phyloP scores from a whole-genome alignment of 768 basidiomycete genomes.

The Psilocybe azurescens region DNA sequence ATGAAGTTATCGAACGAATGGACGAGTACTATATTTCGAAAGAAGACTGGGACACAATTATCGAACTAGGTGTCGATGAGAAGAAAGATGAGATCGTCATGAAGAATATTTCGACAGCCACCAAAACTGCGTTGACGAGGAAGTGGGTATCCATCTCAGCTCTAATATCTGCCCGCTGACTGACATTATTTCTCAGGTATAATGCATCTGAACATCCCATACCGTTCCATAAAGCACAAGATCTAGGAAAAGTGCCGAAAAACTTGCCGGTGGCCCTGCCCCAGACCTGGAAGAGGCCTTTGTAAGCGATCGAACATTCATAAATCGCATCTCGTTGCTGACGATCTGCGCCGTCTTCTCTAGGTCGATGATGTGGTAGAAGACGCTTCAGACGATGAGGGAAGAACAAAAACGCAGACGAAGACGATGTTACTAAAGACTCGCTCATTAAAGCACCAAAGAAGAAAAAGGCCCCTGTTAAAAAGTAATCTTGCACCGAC shows the following conservation, averaged over 20 bases:
- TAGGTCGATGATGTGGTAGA: conserved; percentile 37
- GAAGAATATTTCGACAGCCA: conserved; percentile 83
- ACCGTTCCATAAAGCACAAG: conserved; percentile 89
- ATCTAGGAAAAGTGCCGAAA: conserved; percentile 83
- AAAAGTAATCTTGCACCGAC: conserved; percentile 17
- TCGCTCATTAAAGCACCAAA: conserved; percentile 65
- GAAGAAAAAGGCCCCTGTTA: conserved; percentile 39
- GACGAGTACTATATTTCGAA: conserved; percentile 93
- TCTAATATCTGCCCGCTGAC: not conserved
- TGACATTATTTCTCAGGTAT: conserved; percentile 59
- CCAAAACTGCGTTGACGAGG: conserved; percentile 85
- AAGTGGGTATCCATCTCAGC: conserved; percentile 57
- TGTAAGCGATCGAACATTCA: conserved; percentile 33
- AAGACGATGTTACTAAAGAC: conserved; percentile 57
- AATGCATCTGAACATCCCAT: conserved; percentile 91
- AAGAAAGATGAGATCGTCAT: conserved; percentile 74
- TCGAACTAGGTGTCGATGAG: conserved; percentile 90
- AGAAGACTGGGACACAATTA: conserved; percentile 96
- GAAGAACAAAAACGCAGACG: conserved; percentile 38
- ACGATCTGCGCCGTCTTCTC: conserved; percentile 6
- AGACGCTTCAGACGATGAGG: conserved; percentile 46
- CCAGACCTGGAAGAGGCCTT: conserved; percentile 95
- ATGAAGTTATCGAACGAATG: conserved; percentile 86
- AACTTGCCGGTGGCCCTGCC: conserved; percentile 70
- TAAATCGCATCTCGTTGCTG: conserved; percentile 3